Evolutionary conservation across 1,284 basidiomycete genomes (phyloP).

Genomic region (Boletus chippewaensis): DNA sequence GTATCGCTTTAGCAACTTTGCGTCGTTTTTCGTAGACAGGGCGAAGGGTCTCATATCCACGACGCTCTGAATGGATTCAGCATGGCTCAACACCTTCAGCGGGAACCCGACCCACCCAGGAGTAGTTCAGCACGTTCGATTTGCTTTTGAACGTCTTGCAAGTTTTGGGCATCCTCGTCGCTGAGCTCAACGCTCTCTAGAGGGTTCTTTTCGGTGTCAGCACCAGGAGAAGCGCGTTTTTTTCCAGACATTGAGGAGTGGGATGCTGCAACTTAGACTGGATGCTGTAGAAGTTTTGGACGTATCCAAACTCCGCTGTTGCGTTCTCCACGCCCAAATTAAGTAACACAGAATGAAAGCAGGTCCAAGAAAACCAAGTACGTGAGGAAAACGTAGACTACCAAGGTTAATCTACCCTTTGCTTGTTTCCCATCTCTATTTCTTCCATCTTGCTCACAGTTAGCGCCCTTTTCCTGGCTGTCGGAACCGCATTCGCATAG

Average conservation of each 20-base stretch:
- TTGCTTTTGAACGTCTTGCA: conserved; percentile 57
- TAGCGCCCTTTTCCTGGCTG: conserved; percentile 34
- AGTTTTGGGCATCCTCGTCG: conserved; percentile 62
- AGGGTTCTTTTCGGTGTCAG: conserved; percentile 61
- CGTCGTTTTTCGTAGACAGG: conserved; percentile 67
- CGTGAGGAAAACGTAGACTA: not conserved
- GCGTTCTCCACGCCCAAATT: conserved; percentile 11
- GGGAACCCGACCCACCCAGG: conserved; percentile 48
- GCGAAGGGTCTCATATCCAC: conserved; percentile 47
- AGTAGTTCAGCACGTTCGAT: conserved; percentile 60
- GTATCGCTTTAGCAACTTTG: conserved; percentile 53
- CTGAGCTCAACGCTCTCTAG: conserved; percentile 58
- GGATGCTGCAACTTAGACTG: not conserved
- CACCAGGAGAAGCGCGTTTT: conserved; percentile 70
- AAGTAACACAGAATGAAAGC: not conserved
- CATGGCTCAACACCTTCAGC: conserved; percentile 2
- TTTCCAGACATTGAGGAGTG: conserved; percentile 39
- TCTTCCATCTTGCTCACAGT: conserved; percentile 44
- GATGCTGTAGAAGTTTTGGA: conserved; percentile 20
- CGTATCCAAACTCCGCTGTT: conserved; percentile 29
- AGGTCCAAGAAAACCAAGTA: not conserved
- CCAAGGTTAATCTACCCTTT: conserved; percentile 54
- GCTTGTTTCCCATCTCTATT: conserved; percentile 58
- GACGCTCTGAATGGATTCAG: conserved; percentile 46
- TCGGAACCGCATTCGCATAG: conserved; percentile 32